These are phyloP conservation scores for Aspergillus neotritici DNA, from an alignment of 2,329 filamentous ascomycete species.

Conservation along the genomic window DNA sequence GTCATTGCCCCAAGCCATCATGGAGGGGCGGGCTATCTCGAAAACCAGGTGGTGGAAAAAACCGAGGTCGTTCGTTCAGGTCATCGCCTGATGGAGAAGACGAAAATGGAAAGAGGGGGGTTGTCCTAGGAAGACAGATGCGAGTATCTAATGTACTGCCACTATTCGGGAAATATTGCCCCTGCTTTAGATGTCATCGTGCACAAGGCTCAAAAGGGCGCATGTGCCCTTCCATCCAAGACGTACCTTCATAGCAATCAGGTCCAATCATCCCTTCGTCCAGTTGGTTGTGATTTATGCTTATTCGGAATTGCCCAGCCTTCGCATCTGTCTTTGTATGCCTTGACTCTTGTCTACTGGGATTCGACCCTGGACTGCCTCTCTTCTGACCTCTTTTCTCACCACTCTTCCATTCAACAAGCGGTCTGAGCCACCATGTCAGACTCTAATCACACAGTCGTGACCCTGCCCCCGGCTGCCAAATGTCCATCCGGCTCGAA, in stretches of 20 bases:
- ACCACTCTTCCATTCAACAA: background rate
- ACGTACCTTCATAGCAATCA: slow-evolving; percentile 3
- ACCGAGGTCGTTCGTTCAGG: background rate
- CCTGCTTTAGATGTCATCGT: slow-evolving; percentile 13
- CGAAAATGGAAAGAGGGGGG: slow-evolving; percentile 1
- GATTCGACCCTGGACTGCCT: background rate
- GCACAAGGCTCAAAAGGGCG: slow-evolving; percentile 15
- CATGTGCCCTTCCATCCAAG: slow-evolving; percentile 7
- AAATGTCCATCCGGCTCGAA: slow-evolving; percentile 9
- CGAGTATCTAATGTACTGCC: slow-evolving; percentile 12
- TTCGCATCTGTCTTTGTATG: background rate
- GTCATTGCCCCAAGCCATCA: background rate
- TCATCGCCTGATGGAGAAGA: background rate
- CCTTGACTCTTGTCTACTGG: background rate
- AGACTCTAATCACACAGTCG: slow-evolving; percentile 7
- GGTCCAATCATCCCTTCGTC: slow-evolving; percentile 3
- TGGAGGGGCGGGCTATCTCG: background rate
- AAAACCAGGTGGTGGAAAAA: background rate
- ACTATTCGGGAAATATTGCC: slow-evolving; percentile 13
- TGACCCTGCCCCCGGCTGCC: slow-evolving; percentile 15
- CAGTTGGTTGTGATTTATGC: background rate
- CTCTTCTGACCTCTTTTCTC: background rate
- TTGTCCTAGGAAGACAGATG: slow-evolving; percentile 7
- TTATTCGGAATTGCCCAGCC: background rate
- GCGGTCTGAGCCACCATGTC: slow-evolving; percentile 11